These are phyloP conservation scores for Caloboletus inedulis DNA, from an alignment of 1,284 basidiomycete species.

Conservation along the genomic window DNA sequence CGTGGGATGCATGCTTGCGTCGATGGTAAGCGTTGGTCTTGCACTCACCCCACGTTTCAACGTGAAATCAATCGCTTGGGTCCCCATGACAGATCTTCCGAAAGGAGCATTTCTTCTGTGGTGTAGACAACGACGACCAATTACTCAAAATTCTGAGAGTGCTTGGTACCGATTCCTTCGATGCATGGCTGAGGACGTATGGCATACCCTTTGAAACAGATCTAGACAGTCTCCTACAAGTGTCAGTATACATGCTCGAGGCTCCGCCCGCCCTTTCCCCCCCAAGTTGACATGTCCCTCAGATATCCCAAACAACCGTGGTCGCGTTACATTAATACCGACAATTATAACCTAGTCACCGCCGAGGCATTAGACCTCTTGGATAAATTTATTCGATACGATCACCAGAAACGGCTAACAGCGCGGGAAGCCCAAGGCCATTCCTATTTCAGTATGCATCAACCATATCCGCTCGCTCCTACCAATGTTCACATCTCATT, in stretches of 20 bases:
- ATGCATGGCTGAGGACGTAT: slow-evolving; percentile 68
- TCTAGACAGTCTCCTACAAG: slow-evolving; percentile 62
- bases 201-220: slow-evolving; percentile 75
- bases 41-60: not conserved
- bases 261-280: not conserved
- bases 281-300: slow-evolving; percentile 6
- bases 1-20: slow-evolving; percentile 85
- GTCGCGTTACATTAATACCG: slow-evolving; percentile 65
- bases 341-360: slow-evolving; percentile 74
- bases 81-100: slow-evolving; percentile 64
- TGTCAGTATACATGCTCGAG: slow-evolving; percentile 39
- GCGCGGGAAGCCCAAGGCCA: slow-evolving; percentile 76
- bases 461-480: slow-evolving; percentile 18
- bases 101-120: slow-evolving; percentile 89
- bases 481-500: slow-evolving; percentile 22
- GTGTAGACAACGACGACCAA: slow-evolving; percentile 88
- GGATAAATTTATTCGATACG: slow-evolving; percentile 81
- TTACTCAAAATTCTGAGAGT: slow-evolving; percentile 84
- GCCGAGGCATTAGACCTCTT: slow-evolving; percentile 78
- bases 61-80: slow-evolving; percentile 17
- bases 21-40: slow-evolving; percentile 58
- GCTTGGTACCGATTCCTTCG: slow-evolving; percentile 83
- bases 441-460: slow-evolving; percentile 70
- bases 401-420: slow-evolving; percentile 82
- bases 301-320: slow-evolving; percentile 78